Evolutionary conservation across 345 rosid genomes (phyloP).

Genomic region (Isatis tinctoria): DNA sequence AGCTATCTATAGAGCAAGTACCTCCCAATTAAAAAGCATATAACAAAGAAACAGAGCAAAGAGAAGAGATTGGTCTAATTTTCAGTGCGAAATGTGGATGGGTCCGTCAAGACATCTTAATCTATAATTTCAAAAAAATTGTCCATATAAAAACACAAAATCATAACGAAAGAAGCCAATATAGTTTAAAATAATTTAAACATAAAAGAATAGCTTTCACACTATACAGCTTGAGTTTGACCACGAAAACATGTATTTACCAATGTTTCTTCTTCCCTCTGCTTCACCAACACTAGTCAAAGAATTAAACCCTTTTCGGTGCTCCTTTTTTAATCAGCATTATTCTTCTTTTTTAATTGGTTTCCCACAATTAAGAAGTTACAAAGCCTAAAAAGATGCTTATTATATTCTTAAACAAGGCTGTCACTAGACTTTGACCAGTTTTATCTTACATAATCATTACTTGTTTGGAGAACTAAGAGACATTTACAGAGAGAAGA

Average conservation of each 20-base stretch:
- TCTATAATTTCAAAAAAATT: not conserved
- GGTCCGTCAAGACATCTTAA: constrained; percentile 44
- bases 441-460: constrained; percentile 18
- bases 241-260: constrained; percentile 12
- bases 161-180: constrained; percentile 4
- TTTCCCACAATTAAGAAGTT: not conserved
- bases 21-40: constrained; percentile 16
- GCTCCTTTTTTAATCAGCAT: not conserved
- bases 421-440: constrained; percentile 22
- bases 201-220: constrained; percentile 2
- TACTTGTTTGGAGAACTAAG: constrained; percentile 16
- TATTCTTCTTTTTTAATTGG: not conserved
- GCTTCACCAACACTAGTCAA: constrained; percentile 9
- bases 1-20: not conserved
- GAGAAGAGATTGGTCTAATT: constrained; percentile 44
- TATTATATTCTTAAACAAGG: not conserved
- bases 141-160: constrained; percentile 20
- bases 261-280: not conserved
- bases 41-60: constrained; percentile 6
- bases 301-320: constrained; percentile 20
- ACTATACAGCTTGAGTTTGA: constrained; percentile 20
- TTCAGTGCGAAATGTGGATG: constrained; percentile 77
- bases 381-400: not conserved
- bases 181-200: not conserved
- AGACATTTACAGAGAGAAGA: not conserved